Conservation (phyloP, 495 filamentous ascomycete genomes). For the Aspergillus homomorphus region DNA sequence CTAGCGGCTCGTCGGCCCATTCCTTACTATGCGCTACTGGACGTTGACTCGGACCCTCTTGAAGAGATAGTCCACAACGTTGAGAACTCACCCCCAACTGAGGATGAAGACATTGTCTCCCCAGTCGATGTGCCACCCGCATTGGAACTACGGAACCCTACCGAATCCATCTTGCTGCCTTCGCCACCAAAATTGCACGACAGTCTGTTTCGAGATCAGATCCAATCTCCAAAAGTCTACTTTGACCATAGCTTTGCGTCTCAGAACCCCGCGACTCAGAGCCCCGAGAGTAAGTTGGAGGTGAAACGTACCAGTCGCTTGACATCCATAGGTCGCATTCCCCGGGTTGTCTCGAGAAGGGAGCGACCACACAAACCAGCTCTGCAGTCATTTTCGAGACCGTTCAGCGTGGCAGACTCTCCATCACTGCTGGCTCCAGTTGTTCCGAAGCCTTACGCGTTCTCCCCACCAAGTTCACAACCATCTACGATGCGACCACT, state of each 20-base stretch:
- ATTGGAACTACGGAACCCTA: slow-evolving; percentile 38
- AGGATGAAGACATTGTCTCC: slow-evolving; percentile 28
- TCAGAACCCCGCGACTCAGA: slow-evolving; percentile 17
- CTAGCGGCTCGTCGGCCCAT: slow-evolving; percentile 40
- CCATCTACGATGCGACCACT: slow-evolving; percentile 27
- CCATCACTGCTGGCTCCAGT: slow-evolving; percentile 27
- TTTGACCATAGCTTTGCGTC: slow-evolving; percentile 28
- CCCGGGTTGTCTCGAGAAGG: slow-evolving; percentile 71
- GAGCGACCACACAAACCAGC: slow-evolving; percentile 67
- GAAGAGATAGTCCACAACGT: slow-evolving; percentile 64
- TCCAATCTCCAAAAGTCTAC: slow-evolving; percentile 43
- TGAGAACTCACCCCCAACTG: slow-evolving; percentile 46
- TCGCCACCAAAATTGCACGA: slow-evolving; percentile 50
- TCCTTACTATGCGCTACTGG: slow-evolving; percentile 83
- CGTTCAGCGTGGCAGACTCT: slow-evolving; percentile 54
- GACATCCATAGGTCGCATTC: slow-evolving; percentile 85
- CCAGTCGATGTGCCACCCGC: slow-evolving; percentile 30
- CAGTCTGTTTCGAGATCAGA: slow-evolving; percentile 37
- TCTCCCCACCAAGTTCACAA: slow-evolving; percentile 9
- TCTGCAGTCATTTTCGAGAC: slow-evolving; percentile 81
- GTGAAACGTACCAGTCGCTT: slow-evolving; percentile 47
- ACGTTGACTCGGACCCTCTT: slow-evolving; percentile 66
- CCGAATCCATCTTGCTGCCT: slow-evolving; percentile 53
- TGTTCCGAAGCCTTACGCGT: slow-evolving; percentile 13
- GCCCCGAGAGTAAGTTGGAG: slow-evolving; percentile 11